Evolutionary conservation across 2,329 filamentous ascomycete species (phyloP).

Genomic region (Dryadomyces quercivorus): DNA sequence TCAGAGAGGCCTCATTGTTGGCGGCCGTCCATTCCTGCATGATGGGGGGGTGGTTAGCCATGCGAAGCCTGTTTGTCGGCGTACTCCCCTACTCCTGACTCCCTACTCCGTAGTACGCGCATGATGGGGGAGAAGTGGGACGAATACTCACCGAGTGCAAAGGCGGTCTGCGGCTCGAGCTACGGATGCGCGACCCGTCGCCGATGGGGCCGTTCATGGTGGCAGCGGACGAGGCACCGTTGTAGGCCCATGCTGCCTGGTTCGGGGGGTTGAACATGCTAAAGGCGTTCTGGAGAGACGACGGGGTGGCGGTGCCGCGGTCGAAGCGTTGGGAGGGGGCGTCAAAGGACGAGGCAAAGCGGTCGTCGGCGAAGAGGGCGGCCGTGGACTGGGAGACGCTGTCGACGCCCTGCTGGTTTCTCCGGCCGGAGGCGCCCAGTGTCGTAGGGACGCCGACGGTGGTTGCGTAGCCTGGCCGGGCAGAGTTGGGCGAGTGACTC

Average conservation of each 20-base stretch:
- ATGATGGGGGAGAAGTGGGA: slow-evolving; percentile 11
- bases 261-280: slow-evolving; percentile 32
- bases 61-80: not conserved
- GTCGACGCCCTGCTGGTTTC: slow-evolving; percentile 71
- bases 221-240: slow-evolving; percentile 45
- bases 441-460: slow-evolving; percentile 32
- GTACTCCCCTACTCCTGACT: too few relatives aligned
- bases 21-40: slow-evolving; percentile 15
- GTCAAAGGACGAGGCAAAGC: slow-evolving; percentile 49
- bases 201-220: slow-evolving; percentile 53
- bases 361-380: slow-evolving; percentile 59
- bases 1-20: slow-evolving; percentile 8
- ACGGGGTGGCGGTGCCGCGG: slow-evolving; percentile 24
- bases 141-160: slow-evolving; percentile 53
- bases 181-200: slow-evolving; percentile 44
- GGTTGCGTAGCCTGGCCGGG: slow-evolving; percentile 47
- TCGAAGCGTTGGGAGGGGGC: slow-evolving; percentile 36
- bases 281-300: slow-evolving; percentile 29
- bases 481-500: slow-evolving; percentile 63
- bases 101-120: too few relatives aligned
- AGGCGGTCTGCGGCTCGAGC: slow-evolving; percentile 42
- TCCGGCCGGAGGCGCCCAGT: slow-evolving; percentile 46
- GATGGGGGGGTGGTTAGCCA: too few relatives aligned
- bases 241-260: slow-evolving; percentile 72
- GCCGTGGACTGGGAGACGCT: slow-evolving; percentile 52